Conservation (phyloP, 257 asterid genomes). For the Nicotiana tomentosiformis region DNA sequence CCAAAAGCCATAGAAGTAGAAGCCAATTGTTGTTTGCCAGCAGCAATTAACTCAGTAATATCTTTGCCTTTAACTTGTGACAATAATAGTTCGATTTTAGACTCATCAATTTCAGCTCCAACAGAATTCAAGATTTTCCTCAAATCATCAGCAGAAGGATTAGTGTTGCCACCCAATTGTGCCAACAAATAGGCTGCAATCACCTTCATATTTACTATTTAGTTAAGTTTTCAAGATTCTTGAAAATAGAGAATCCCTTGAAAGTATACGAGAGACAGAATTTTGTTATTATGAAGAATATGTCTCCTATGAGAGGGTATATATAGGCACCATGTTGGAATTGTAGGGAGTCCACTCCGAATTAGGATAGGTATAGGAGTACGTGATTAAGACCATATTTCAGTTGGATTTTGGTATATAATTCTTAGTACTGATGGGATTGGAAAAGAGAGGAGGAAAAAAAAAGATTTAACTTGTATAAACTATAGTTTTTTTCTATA, state of each 20-base stretch:
- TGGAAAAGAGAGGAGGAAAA: too few species aligned
- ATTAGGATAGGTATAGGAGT: background rate
- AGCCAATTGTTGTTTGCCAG: slow-evolving; percentile 13
- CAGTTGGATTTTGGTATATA: background rate
- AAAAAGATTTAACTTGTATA: too few species aligned
- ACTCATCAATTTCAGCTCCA: slow-evolving; percentile 13
- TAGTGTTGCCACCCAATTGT: slow-evolving; percentile 15
- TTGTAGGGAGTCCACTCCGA: background rate
- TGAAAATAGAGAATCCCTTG: background rate
- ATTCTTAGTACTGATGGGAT: background rate
- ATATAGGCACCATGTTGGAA: background rate
- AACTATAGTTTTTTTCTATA: too few species aligned
- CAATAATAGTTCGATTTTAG: background rate
- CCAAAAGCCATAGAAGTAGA: slow-evolving; percentile 1
- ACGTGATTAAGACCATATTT: background rate
- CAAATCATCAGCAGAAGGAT: slow-evolving; percentile 10
- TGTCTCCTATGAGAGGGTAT: background rate
- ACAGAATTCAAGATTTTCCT: slow-evolving; percentile 13
- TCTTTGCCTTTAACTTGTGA: slow-evolving; percentile 10
- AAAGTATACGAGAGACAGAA: too few species aligned
- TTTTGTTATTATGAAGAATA: background rate
- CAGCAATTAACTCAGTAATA: slow-evolving; percentile 15
- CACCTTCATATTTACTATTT: slow-evolving; percentile 12
- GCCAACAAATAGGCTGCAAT: slow-evolving; percentile 20
- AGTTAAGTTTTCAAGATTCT: background rate